Evolutionary conservation across 345 rosid species (phyloP).

Genomic region (Ailanthus altissimus): DNA sequence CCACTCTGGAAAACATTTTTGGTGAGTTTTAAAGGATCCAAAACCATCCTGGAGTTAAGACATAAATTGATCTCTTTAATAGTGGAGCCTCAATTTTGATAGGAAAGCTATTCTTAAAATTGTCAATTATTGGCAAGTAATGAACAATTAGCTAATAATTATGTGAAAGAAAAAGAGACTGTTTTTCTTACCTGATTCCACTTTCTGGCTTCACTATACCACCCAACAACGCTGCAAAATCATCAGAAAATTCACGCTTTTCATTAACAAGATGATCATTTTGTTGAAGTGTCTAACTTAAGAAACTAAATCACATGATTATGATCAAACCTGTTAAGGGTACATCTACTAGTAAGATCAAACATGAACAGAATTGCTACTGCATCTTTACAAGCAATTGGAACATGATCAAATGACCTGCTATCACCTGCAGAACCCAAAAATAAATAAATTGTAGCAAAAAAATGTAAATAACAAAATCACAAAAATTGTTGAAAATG

Average conservation of each 20-base stretch:
- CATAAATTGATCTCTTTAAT: conserved; percentile 21
- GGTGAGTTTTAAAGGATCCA: background rate
- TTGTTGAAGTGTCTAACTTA: background rate
- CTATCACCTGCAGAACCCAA: conserved; percentile 50
- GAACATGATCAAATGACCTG: conserved; percentile 72
- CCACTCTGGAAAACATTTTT: conserved; percentile 13
- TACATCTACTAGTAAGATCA: conserved; percentile 95
- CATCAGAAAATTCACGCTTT: conserved; percentile 1
- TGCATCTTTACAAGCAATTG: conserved; percentile 94
- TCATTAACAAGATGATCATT: background rate
- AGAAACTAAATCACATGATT: background rate
- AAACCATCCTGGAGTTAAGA: conserved; percentile 21
- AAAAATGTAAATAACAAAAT: background rate
- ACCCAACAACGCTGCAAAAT: conserved; percentile 63
- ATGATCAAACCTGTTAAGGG: conserved; percentile 69
- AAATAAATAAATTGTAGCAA: background rate
- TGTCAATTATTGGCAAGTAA: conserved; percentile 1
- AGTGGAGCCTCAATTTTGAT: conserved; percentile 21
- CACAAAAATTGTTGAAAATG: background rate
- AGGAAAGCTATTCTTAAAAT: background rate
- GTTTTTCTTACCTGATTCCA: conserved; percentile 81
- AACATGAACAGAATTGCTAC: conserved; percentile 97
- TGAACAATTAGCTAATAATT: background rate
- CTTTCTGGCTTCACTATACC: conserved; percentile 89
- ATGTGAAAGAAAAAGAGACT: background rate